Evolutionary conservation across 2,329 filamentous ascomycete species (phyloP), one percentile per base, ranked within the genome.

Genomic region (Fusarium tricinctum): DNA sequence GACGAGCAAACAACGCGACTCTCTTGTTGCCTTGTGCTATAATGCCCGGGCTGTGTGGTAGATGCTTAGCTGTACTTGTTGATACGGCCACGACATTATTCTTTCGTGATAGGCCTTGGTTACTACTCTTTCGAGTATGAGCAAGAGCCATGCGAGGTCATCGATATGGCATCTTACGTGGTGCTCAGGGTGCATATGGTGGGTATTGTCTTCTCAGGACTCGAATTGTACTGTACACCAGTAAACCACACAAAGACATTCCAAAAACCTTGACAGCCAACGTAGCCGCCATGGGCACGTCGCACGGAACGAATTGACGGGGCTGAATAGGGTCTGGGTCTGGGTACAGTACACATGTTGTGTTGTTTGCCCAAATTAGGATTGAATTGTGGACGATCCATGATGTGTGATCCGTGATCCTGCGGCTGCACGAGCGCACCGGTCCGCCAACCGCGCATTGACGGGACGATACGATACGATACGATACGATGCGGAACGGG

Each of bases 351-450:
- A 38, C 35, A 44, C 42, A 44, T 48, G 50, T 43, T n/a, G 40
- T 20, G 32, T 22, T 49, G 57, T 59, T 64, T 62, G 59, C 23
- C 63, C 59, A 64, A 69, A 54, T 63, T 46, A 72, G 68, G 68
- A 69, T 73, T 68, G 72, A 75, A 46, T 77, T 73, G 76, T 73
- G 75, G 75, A 71, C 67, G 42, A 45, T 53, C 47, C 40, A 30
- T 30, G 28, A 30, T 30, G 28, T 30, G 26, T 76, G 69, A 77
- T 76, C 66, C 74, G 26, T 76, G 69, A 77, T 76, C 67, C 74
- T 75, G 71, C 77, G 75, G 68, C 74, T 78, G 76, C 74, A 78
- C 60, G 74, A 74, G 75, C 76, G 77, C 74, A 75, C 75, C 76
- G 76, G 76, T 76, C 75, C 76, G 69, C 69, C 66, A 63, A 76